phyloP scores from a whole-genome alignment of 805 yeast genomes.

The Komagataella pseudopastoris region DNA sequence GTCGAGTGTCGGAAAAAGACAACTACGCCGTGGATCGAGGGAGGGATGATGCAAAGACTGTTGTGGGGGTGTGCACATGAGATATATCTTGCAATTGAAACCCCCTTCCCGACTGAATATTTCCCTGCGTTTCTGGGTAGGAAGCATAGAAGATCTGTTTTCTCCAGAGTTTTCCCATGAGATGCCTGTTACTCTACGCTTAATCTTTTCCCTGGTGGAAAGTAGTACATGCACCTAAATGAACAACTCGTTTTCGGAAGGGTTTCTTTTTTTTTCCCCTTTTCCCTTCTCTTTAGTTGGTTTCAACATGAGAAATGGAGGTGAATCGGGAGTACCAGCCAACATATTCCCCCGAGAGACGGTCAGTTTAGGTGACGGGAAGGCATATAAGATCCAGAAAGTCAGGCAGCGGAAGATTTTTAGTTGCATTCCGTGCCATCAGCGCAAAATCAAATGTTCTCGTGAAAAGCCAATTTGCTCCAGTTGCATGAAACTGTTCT shows the following conservation, averaged over 20 bases:
- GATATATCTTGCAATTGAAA: not conserved
- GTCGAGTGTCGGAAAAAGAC: not conserved
- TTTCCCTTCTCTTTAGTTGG: not conserved
- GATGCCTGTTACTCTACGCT: not conserved
- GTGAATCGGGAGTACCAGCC: not conserved
- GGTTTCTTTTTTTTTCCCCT: not conserved
- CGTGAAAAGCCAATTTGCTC: constrained; percentile 45
- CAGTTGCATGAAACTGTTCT: constrained; percentile 28
- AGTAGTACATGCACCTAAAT: not conserved
- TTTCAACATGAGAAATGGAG: not conserved
- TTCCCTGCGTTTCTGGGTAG: not conserved
- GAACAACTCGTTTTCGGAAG: not conserved
- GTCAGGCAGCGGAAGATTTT: constrained; percentile 46
- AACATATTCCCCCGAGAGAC: not conserved
- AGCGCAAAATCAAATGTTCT: constrained; percentile 55
- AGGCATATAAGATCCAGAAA: constrained; percentile 46
- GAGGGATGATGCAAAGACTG: not conserved
- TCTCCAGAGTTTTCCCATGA: not conserved
- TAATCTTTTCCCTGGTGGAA: not conserved
- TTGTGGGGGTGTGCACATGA: not conserved
- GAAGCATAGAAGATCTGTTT: too few species aligned
- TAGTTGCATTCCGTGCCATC: constrained; percentile 51
- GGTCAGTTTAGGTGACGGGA: constrained; percentile 5
- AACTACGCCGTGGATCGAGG: not conserved
- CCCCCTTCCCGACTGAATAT: not conserved